Evolutionary conservation across 2,329 filamentous ascomycete species (phyloP), one percentile per base, ranked within the genome.

Genomic region (Dothideomycetes sp.): DNA sequence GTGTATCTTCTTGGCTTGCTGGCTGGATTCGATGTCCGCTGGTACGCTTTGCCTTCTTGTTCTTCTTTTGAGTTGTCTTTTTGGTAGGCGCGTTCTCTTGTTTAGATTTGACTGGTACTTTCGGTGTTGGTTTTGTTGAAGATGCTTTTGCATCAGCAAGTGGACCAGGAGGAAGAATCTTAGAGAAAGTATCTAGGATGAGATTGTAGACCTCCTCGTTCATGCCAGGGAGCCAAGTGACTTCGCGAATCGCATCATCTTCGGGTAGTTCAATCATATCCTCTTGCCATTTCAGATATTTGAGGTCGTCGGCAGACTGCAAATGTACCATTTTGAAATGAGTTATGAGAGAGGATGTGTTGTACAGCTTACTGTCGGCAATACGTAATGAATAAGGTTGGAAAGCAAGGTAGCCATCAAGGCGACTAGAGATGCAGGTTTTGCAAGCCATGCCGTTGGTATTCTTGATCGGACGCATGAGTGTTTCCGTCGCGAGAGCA

Each of bases 231-330:
- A 68, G 64, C 43, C 67, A 62, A 13, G 70, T 60, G 17, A 78
- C 57, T 17, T 65, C 64, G 16, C 58, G 60, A 29, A 78, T 65
- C 40, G 67, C 58, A 15, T 64, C 59, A 20, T 64, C 59, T 47
- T 73, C 69, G 1, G 76, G 76, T 30, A 80, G 60, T 47, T 74
- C 68, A 38, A 81, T 68, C 74, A 80, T 78, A 44, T 78, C 68
- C 43, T 64, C 65, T 45, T 69, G 71, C 76, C 76, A 80, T 50
- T 79, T 70, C 20, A 63, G 46, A 12, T 51, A 51, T 9, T 54
- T 50, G 16, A 47, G 41, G 36, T 53, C 51, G 12, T 52, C 45
- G 10, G 55, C 35, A 12, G 27, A 29, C 45, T 56, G 45, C 46
- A 62, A 50, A 55, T 76, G 71, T 43, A 78, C 76, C 48, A 79